These are phyloP conservation scores for Castanopsis chinensis DNA, from an alignment of 306 rosid species.

Conservation along the genomic window DNA sequence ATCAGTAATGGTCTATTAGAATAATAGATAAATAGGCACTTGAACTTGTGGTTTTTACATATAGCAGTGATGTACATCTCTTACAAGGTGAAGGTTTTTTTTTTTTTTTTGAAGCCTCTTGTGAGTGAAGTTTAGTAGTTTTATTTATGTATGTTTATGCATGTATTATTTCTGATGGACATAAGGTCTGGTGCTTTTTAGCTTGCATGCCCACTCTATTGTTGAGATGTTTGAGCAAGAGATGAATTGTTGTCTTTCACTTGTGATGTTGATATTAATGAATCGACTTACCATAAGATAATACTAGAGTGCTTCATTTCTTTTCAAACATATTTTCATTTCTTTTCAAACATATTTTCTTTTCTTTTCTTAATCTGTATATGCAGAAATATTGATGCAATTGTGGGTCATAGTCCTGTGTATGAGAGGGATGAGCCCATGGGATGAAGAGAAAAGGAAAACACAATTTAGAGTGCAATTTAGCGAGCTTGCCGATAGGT, in stretches of 20 bases:
- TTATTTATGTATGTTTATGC: not conserved
- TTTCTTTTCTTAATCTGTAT: not conserved
- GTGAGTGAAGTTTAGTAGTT: not conserved
- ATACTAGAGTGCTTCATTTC: not conserved
- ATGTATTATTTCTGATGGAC: not conserved
- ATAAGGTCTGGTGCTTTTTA: not conserved
- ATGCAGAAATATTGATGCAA: too few relatives aligned
- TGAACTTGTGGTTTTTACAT: not conserved
- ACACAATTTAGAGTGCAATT: too few relatives aligned
- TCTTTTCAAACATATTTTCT: too few relatives aligned
- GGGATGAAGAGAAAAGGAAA: too few relatives aligned
- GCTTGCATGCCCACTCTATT: not conserved
- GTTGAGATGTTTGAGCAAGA: not conserved
- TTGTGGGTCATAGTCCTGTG: too few relatives aligned
- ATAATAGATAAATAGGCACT: not conserved
- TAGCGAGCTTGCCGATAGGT: too few relatives aligned
- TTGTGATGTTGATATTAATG: not conserved
- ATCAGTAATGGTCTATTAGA: not conserved
- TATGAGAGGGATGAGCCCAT: too few relatives aligned
- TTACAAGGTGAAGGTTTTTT: too few relatives aligned
- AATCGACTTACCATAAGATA: not conserved
- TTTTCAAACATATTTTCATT: not conserved
- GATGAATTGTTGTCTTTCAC: not conserved
- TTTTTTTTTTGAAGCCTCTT: too few relatives aligned
- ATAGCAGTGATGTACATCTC: not conserved